Evolutionary conservation across 2,329 filamentous ascomycete genomes (phyloP).

Genomic region (Venturia effusa): DNA sequence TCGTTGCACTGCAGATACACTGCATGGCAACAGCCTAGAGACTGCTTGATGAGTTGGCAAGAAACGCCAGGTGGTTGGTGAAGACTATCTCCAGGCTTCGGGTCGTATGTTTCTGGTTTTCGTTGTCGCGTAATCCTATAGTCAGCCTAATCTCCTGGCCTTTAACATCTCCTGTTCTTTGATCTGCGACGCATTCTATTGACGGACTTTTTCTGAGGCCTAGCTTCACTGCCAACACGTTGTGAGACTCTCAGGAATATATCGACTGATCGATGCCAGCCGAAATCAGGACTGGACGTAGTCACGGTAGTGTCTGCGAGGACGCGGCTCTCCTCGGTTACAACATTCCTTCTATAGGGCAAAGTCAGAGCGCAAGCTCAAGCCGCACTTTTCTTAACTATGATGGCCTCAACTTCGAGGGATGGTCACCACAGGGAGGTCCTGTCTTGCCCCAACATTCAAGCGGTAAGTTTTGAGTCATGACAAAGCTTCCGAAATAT

Average conservation of each 20-base stretch:
- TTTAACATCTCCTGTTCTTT: not conserved
- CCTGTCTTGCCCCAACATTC: not conserved
- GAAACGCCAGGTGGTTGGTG: not conserved
- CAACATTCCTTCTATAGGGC: not conserved
- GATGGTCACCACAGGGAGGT: not conserved
- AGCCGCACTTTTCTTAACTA: not conserved
- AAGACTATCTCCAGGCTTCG: not conserved
- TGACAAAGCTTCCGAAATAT: not conserved
- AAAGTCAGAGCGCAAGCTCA: not conserved
- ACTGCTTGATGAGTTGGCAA: slow-evolving; percentile 3
- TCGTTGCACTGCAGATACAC: not conserved
- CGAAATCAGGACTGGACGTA: not conserved
- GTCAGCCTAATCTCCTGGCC: not conserved
- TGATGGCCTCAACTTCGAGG: not conserved
- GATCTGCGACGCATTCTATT: not conserved
- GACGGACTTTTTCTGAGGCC: not conserved
- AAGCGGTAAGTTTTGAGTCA: not conserved
- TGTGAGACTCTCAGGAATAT: not conserved
- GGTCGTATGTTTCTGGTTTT: not conserved
- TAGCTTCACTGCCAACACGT: not conserved
- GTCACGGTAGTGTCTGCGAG: not conserved
- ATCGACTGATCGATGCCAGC: not conserved
- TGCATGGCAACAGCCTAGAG: not conserved
- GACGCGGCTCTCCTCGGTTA: not conserved
- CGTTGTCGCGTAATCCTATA: not conserved